Base-by-base conservation (phyloP, 1,284 basidiomycete genomes). In the Sporisorium sorghi region DNA sequence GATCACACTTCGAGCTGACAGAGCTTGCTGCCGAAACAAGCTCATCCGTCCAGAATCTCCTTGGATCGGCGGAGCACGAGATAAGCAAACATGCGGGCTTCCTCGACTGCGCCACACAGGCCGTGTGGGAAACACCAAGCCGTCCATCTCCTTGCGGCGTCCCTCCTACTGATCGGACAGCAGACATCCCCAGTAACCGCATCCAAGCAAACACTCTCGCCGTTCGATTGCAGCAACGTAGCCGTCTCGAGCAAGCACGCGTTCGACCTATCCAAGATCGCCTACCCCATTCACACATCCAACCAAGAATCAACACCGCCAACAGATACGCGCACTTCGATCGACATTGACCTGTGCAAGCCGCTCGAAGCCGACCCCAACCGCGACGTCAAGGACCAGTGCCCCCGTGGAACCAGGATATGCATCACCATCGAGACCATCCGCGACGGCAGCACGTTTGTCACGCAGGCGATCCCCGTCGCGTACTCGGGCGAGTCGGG, bases 361-460 rank as follows among this genome's bases (percentile, higher is more conserved):
- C 69, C 68, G 35, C 65, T 76, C 19, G 61, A 56, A 4, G 57
- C 62, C 2, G 58, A 76, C 17, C 40, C 64, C 0, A 44, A 61
- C 15, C 64, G 58, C 19, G 53, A 67, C 35, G 68, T 65, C 33
- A 68, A 60, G 48, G 73, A 76, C 42, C 73, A 76, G 53, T 76
- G 73, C 35, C 73, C 73, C 19, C 60, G 64, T 10, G 73, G 73
- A 50, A 76, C 73, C 8, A 67, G 73, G 50, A 72, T 76, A 48
- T 76, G 73, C 61, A 76, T 76, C 55, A 68, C 65, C 48, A 76
- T 76, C 47, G 68, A 72, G 21, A 62, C 55, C 30, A 76, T 76
- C 60, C 72, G 72, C 56, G 73, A 72, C 33, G 69, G 55, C 43
- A 68, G 63, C 44, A 62, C 64, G 39, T 65, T 66, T 48, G 61